Evolutionary conservation across 2,329 filamentous ascomycete species (phyloP), one percentile per base, ranked within the genome.

Genomic region (Erysiphe pulchra): DNA sequence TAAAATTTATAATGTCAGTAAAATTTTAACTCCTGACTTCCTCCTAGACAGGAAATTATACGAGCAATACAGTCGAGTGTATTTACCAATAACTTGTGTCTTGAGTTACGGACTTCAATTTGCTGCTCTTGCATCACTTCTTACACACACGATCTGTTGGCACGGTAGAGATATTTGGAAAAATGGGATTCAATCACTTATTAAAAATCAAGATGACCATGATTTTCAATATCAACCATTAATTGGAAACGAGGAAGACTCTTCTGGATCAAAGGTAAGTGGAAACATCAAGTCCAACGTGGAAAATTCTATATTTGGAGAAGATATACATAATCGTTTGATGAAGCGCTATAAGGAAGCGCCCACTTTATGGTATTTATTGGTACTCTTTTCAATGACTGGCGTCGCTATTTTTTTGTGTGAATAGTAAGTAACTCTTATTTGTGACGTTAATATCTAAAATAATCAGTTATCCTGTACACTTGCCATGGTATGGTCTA

Each of bases 61-160:
- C 60, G 66, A 75, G 42, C 70, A 67, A n/a, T 92, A 92, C 61
- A 87, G 81, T 53, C 73, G 80, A 16, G 80, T 92, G 1, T 92
- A 86, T 52, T 63, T 92, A 9, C 82, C 84, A 1, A 84, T 90
- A 49, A 90, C 84, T 0, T 92, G 90, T 56, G 80, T 86, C 17
- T 67, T 92, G 37, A 86, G 81, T 56, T 92, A 92, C 53, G 83
- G 78, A 2, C 70, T 92, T 20, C 83, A 90, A 55, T 92, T 92
- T 57, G 84, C 84, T 12, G 80, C 79, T 1, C 65, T 92, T 17
- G 77, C 82, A 20, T 79, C 82, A 1, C 65, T 92, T 12, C 63
- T 92, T 16, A 83, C 81, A 1, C 83, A 92, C 57, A 92, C 83
- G 0, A 65, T 71, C 18, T 81, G 83, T 56, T 90, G 83, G 81